Evolutionary conservation across 139 green algal species (phyloP).

Genomic region (Chlamydomonas schloesseri): DNA sequence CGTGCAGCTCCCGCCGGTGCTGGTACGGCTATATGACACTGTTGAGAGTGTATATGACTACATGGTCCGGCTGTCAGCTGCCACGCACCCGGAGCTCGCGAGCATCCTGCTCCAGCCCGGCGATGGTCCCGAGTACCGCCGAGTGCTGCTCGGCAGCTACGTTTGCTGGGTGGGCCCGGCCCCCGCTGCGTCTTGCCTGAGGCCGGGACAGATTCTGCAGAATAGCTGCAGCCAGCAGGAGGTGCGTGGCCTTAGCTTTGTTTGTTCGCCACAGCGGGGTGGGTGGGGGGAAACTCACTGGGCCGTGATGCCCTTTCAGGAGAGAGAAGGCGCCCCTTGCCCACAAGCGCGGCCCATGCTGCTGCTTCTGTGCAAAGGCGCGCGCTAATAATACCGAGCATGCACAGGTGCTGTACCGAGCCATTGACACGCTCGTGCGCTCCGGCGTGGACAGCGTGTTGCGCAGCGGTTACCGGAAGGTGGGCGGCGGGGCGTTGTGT

Average conservation of each 20-base stretch:
- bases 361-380: too few relatives aligned
- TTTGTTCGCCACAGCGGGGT: too few relatives aligned
- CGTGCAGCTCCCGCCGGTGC: neutral
- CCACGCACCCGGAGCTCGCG: neutral
- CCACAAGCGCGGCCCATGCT: too few relatives aligned
- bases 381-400: too few relatives aligned
- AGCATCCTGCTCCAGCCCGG: neutral
- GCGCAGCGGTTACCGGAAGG: conserved; percentile 66
- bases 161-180: neutral
- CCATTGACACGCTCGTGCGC: conserved; percentile 69
- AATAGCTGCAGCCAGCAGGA: conserved; percentile 30
- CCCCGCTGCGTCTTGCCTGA: neutral
- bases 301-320: too few relatives aligned
- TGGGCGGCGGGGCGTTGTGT: neutral
- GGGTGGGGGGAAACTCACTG: too few relatives aligned
- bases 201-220: neutral
- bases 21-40: neutral
- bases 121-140: neutral
- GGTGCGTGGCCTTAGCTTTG: neutral
- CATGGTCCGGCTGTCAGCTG: neutral
- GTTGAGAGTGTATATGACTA: neutral
- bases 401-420: conserved; percentile 73
- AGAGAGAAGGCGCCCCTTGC: too few relatives aligned
- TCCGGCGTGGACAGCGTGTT: conserved; percentile 66
- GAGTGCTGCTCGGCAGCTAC: conserved; percentile 9